These are phyloP conservation scores for Debaryomyces sp. DNA, from an alignment of 1,139 yeast genomes.

Conservation along the genomic window DNA sequence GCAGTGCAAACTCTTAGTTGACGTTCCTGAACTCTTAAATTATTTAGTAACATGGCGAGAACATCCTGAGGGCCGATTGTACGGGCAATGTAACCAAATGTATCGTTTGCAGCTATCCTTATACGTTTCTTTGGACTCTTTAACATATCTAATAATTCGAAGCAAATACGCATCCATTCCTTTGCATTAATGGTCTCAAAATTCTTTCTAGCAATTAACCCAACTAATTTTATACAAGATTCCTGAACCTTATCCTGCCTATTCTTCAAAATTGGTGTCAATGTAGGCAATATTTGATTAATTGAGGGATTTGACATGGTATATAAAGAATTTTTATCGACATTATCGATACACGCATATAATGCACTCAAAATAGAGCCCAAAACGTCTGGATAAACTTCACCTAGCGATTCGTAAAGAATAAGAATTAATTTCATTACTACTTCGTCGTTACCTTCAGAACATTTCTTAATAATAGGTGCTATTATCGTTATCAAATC, in stretches of 20 bases:
- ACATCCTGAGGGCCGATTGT: constrained; percentile 98
- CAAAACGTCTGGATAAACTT: constrained; percentile 90
- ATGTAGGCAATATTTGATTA: constrained; percentile 78
- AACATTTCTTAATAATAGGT: constrained; percentile 66
- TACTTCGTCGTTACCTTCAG: constrained; percentile 56
- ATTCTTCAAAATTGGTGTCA: constrained; percentile 90
- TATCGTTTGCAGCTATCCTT: constrained; percentile 81
- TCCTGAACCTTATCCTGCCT: constrained; percentile 93
- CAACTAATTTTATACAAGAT: constrained; percentile 76
- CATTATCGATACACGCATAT: constrained; percentile 41
- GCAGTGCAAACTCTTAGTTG: constrained; percentile 97
- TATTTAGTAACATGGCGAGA: constrained; percentile 78
- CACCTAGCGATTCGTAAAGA: constrained; percentile 90
- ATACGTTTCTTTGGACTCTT: constrained; percentile 80
- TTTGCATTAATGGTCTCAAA: constrained; percentile 86
- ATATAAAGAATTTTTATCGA: constrained; percentile 52
- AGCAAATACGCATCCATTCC: constrained; percentile 98
- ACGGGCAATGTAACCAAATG: constrained; percentile 89
- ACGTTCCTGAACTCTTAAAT: constrained; percentile 90
- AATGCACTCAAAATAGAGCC: constrained; percentile 83
- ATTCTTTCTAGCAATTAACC: constrained; percentile 80
- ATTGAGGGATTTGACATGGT: constrained; percentile 77
- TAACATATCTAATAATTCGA: constrained; percentile 85
- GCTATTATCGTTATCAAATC: constrained; percentile 72
- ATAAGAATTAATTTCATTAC: constrained; percentile 72